These are phyloP conservation scores for Hypoxylon sp. DNA, from an alignment of 2,329 filamentous ascomycete species.

Conservation along the genomic window DNA sequence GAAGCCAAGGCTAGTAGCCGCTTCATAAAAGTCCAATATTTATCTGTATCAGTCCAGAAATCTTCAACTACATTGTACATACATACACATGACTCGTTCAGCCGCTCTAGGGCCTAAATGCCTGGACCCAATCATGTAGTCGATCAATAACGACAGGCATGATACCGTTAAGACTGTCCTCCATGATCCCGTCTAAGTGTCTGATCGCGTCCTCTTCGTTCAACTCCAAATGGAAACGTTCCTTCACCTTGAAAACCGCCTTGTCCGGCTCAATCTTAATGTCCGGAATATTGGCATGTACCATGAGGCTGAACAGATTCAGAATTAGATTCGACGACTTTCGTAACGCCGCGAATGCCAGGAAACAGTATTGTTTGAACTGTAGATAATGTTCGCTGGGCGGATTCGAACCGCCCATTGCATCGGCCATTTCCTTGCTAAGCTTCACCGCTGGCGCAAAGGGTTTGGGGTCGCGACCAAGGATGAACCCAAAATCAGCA, in stretches of 20 bases:
- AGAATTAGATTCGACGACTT: conserved; percentile 92
- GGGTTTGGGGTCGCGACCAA: conserved; percentile 95
- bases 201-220: conserved; percentile 92
- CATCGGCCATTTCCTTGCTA: conserved; percentile 97
- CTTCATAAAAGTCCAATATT: not conserved
- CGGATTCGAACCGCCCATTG: conserved; percentile 88
- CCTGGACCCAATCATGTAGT: conserved; percentile 92
- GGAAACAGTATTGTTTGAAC: conserved; percentile 97
- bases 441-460: conserved; percentile 98
- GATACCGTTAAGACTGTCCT: conserved; percentile 88
- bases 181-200: conserved; percentile 89
- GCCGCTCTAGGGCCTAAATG: conserved; percentile 71
- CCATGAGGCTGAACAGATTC: conserved; percentile 96
- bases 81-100: conserved; percentile 7
- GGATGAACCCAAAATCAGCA: conserved; percentile 97
- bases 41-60: conserved; percentile 9
- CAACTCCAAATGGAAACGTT: conserved; percentile 92
- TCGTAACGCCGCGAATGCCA: conserved; percentile 89
- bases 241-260: conserved; percentile 93
- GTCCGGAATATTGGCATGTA: conserved; percentile 96
- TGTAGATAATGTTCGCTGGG: conserved; percentile 78
- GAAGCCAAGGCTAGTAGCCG: not conserved
- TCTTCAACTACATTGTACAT: not conserved
- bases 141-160: conserved; percentile 96
- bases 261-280: conserved; percentile 93